Evolutionary conservation across 805 yeast species (phyloP).

Genomic region (Candida ponderosae): DNA sequence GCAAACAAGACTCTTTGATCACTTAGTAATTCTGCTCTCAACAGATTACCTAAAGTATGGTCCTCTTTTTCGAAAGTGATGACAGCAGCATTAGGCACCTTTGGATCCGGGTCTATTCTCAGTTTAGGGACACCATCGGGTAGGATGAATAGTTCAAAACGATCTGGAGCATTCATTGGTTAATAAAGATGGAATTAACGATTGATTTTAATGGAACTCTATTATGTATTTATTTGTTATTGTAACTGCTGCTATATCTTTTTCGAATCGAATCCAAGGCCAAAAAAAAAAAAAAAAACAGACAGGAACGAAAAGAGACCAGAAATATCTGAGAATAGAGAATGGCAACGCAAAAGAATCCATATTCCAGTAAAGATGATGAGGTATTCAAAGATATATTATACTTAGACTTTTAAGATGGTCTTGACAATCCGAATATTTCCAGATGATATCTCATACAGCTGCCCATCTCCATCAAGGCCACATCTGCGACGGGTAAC

Average conservation of each 20-base stretch:
- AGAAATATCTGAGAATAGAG: too few relatives aligned
- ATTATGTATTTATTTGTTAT: background rate
- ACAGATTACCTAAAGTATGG: conserved; percentile 88
- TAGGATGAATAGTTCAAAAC: conserved; percentile 90
- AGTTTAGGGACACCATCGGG: conserved; percentile 97
- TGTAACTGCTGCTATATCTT: conserved; percentile 10
- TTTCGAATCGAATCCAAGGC: too few relatives aligned
- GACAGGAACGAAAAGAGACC: too few relatives aligned
- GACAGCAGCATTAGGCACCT: conserved; percentile 91
- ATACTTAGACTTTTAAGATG: too few relatives aligned
- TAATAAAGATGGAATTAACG: conserved; percentile 1
- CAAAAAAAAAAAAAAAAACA: too few relatives aligned
- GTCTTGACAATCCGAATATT: too few relatives aligned
- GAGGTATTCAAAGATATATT: too few relatives aligned
- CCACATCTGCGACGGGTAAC: too few relatives aligned
- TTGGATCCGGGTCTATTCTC: conserved; percentile 84
- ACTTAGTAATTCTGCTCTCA: conserved; percentile 77
- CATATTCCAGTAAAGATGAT: too few relatives aligned
- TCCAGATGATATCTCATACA: too few relatives aligned
- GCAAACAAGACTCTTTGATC: conserved; percentile 91
- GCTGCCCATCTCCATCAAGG: too few relatives aligned
- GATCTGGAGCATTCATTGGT: conserved; percentile 95
- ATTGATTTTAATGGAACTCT: background rate
- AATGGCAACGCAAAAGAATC: too few relatives aligned
- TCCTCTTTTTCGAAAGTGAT: conserved; percentile 95